A percentile compares a stretch with the other conserved stretches of the same genome.
These are phyloP conservation scores for Oryza officinalis DNA, from an alignment of 176 grass and related monocot genomes.

Conservation along the genomic window DNA sequence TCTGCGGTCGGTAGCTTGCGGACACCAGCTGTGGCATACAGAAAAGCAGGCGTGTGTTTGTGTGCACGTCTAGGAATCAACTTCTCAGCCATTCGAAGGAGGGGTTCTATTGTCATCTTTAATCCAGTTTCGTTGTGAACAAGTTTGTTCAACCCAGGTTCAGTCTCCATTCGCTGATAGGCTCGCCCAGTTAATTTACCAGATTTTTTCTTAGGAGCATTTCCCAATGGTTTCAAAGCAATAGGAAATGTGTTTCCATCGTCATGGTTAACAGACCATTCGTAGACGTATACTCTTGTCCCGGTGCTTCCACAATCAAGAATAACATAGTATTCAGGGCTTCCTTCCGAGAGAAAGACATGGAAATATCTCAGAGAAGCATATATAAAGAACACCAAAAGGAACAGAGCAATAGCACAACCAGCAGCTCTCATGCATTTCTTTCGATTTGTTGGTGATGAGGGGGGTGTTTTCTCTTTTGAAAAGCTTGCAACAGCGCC, in stretches of 20 bases:
- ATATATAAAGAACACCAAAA: slow-evolving; percentile 61
- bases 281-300: slow-evolving; percentile 89
- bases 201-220: slow-evolving; percentile 70
- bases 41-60: slow-evolving; percentile 77
- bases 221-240: slow-evolving; percentile 71
- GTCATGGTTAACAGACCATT: slow-evolving; percentile 76
- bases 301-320: slow-evolving; percentile 98
- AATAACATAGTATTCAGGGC: slow-evolving; percentile 92
- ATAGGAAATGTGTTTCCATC: slow-evolving; percentile 72
- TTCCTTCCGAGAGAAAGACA: slow-evolving; percentile 66
- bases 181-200: slow-evolving; percentile 68
- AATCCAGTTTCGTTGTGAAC: slow-evolving; percentile 81
- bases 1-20: slow-evolving; percentile 82
- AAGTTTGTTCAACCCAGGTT: slow-evolving; percentile 93
- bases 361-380: slow-evolving; percentile 69
- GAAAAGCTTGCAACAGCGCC: slow-evolving; percentile 72
- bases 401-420: slow-evolving; percentile 46
- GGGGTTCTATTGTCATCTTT: slow-evolving; percentile 77
- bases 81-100: slow-evolving; percentile 87
- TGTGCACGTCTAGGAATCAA: slow-evolving; percentile 78
- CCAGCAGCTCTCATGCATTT: slow-evolving; percentile 59
- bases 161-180: slow-evolving; percentile 97
- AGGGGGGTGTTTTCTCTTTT: slow-evolving; percentile 80
- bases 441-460: slow-evolving; percentile 80
- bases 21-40: slow-evolving; percentile 95